Base-by-base conservation (phyloP, 192 early-diverging fungal species). In the Mortierella claussenii region DNA sequence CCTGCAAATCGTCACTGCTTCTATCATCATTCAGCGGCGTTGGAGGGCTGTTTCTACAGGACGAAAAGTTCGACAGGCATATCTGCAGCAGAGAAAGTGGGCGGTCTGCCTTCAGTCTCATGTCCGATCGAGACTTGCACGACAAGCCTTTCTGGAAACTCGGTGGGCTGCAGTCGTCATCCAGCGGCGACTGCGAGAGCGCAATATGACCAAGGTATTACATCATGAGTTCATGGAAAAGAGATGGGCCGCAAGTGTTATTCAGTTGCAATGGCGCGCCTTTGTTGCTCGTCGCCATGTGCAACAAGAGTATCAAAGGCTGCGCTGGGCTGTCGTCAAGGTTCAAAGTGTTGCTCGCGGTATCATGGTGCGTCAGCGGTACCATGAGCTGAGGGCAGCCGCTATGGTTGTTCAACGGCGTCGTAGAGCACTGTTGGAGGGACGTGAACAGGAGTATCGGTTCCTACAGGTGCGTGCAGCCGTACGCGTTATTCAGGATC, bases 161-260 rank as follows among this genome's bases (percentile, higher is more conserved):
- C 27, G 30, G 15, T 52, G 50, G 68, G 78, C 67, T 2, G 60
- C 78, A 0, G 10, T 43, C 21, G 49, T 69, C n/a, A 70, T 79
- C 33, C 78, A 79, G 21, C 47, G 68, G 4, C 24, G 42, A 10
- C 24, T 58, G 13, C 48, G 60, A 10, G 55, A 49, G n/a, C 45
- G 50, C 20, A 43, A 51, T 2, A 3, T 53, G 55, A 51, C 48
- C 2, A 64, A 23, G 33, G 20, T 23, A 27, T 31, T 49, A 4
- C 57, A 24, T 10, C 30, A 36, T 1, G 15, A 46, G 31, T 65
- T 52, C 21, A 26, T 36, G 40, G 44, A 46, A n/a, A 33, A 51
- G 27, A 53, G 51, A 15, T 79, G 63, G 67, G 78, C 78, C 1
- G 78, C 68, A 17, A 23, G 40, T 58, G 68, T 70, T 5, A 65